Percentiles rank a stretch among this genome's conserved stretches.
Conservation (phyloP, 257 asterid genomes). For the Salvia miltiorrhiza region DNA sequence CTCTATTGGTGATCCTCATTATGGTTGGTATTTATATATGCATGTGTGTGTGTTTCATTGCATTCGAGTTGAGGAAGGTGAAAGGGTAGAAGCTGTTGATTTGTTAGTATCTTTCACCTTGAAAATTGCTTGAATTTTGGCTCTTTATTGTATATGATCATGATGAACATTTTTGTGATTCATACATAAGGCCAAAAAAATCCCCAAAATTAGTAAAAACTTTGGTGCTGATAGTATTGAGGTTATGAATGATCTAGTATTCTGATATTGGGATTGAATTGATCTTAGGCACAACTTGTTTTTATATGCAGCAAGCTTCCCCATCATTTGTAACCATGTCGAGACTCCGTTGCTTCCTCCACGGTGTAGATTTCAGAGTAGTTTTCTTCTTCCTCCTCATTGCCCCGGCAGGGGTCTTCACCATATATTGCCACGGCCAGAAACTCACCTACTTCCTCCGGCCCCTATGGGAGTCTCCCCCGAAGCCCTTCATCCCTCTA, state of each 20-base stretch:
- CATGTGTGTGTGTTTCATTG: background rate
- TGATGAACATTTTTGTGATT: background rate
- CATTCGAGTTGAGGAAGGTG: background rate
- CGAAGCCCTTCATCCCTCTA: slow-evolving; percentile 35
- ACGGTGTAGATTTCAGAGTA: slow-evolving; percentile 30
- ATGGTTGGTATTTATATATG: background rate
- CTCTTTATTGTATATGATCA: background rate
- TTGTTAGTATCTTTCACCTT: background rate
- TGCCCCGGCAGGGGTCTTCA: slow-evolving; percentile 23
- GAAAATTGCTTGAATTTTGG: background rate
- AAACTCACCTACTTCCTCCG: slow-evolving; percentile 39
- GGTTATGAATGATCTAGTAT: background rate
- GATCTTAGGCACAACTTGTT: slow-evolving; percentile 1
- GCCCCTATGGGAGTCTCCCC: slow-evolving; percentile 45
- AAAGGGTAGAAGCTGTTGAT: background rate
- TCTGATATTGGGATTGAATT: slow-evolving; percentile 5
- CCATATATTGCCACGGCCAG: slow-evolving; percentile 40
- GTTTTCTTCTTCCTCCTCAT: slow-evolving; percentile 31
- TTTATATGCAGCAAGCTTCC: slow-evolving; percentile 24
- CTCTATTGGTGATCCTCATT: background rate
- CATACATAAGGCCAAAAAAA: background rate
- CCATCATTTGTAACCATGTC: slow-evolving; percentile 27
- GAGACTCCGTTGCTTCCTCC: slow-evolving; percentile 34
- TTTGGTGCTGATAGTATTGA: background rate
- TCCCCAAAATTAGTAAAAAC: background rate